Conservation (phyloP, 306 rosid genomes). For the Citrullus colocynthis region DNA sequence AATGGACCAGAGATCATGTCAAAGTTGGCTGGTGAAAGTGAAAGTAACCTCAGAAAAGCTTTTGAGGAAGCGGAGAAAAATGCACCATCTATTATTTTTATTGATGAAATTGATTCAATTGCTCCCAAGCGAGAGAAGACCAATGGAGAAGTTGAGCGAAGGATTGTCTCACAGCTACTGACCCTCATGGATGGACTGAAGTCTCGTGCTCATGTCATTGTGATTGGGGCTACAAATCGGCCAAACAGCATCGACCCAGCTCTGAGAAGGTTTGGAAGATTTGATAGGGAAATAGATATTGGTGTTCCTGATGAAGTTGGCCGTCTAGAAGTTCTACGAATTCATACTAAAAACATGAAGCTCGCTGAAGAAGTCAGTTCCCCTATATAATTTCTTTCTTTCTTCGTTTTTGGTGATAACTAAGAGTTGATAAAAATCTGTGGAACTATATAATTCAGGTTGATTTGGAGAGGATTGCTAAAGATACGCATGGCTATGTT, state of each 20-base stretch:
- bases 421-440: not conserved
- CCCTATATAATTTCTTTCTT: not conserved
- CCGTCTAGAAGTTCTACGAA: conserved; percentile 92
- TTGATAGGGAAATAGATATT: conserved; percentile 92
- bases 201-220: conserved; percentile 89
- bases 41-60: conserved; percentile 93
- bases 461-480: conserved; percentile 80
- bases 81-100: conserved; percentile 93
- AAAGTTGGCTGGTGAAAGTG: conserved; percentile 92
- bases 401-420: not conserved
- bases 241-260: conserved; percentile 98
- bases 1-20: conserved; percentile 98
- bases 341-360: conserved; percentile 97
- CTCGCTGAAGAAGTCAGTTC: conserved; percentile 74
- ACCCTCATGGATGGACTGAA: conserved; percentile 96
- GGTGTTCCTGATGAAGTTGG: conserved; percentile 96
- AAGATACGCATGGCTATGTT: conserved; percentile 91
- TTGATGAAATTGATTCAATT: conserved; percentile 92
- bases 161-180: conserved; percentile 94
- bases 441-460: conserved; percentile 31
- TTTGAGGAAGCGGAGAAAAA: conserved; percentile 99
- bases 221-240: conserved; percentile 92
- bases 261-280: conserved; percentile 95
- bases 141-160: conserved; percentile 95
- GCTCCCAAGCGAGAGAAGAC: conserved; percentile 98